Evolutionary conservation across 164 flowering plant species (phyloP), one percentile per base, ranked within the genome.

Genomic region (Magnolia changhungtana): DNA sequence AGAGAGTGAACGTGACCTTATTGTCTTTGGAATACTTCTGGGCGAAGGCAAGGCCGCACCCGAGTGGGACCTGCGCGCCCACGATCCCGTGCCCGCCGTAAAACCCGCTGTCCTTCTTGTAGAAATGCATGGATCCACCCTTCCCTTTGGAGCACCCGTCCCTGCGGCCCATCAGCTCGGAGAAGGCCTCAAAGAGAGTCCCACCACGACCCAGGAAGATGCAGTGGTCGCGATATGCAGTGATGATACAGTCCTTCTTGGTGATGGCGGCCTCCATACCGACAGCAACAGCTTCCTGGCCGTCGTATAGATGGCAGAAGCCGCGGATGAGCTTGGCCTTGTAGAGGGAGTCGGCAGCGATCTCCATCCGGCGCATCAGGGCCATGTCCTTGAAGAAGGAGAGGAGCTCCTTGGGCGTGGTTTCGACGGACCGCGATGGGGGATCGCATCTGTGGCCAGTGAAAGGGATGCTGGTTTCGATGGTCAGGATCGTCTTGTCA

Each of bases 71-170:
- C 84, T 95, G 99, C 51, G 99, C 99, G 0, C 99, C 99, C 16
- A 95, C 99, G 73, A 95, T 95, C 20, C 99, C 99, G 75, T 94
- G 99, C 0, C 99, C 98, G 4, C 99, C 99, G 51, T 83, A 96
- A 78, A 96, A 96, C 21, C 90, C 89, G 3, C 75, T 76, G 11
- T 94, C 95, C 89, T 92, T 92, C 87, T 86, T 91, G 71, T 96
- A 96, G 74, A 96, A 94, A 82, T 96, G 99, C 99, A 96, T 96
- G 10, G 97, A 92, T 1, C 99, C 99, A 1, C 99, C 99, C 74
- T 96, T 96, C 8, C 99, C 99, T 49, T 83, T 87, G 8, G 96
- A 91, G 67, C 97, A 91, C 1, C 99, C 99, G 8, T 45, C 92
- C 49, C 77, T 71, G 0, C 99, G 80, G 0, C 99, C 99, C 99